Evolutionary conservation across 1,284 basidiomycete genomes (phyloP).

Genomic region (Gomphus bonarii): DNA sequence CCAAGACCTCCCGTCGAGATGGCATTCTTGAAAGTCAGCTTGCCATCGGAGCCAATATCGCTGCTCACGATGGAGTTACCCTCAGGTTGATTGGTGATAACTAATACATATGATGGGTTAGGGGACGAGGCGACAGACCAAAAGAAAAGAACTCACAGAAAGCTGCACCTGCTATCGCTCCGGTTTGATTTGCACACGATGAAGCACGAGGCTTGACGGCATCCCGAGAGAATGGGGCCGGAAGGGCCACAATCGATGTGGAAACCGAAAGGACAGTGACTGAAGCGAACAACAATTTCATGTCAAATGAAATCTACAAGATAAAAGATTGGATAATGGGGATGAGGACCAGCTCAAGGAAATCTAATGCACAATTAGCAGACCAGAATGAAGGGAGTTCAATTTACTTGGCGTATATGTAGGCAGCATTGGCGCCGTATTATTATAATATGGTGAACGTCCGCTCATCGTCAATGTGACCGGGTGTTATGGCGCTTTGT

Average conservation of each 20-base stretch:
- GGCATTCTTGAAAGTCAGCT: constrained; percentile 16
- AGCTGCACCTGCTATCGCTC: not conserved
- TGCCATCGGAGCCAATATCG: constrained; percentile 21
- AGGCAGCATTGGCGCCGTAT: not conserved
- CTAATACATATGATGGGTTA: constrained; percentile 13
- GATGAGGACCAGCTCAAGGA: not conserved
- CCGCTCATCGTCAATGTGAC: not conserved
- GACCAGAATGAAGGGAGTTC: too few relatives aligned
- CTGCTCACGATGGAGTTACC: constrained; percentile 25
- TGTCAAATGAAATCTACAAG: not conserved
- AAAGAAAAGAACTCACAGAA: not conserved
- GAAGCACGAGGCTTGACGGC: not conserved
- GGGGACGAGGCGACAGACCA: not conserved
- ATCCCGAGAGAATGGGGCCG: not conserved
- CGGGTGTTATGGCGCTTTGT: too few relatives aligned
- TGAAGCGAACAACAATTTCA: not conserved
- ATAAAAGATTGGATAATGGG: not conserved
- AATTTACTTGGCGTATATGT: too few relatives aligned
- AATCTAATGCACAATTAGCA: too few relatives aligned
- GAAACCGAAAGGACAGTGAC: not conserved
- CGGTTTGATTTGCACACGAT: not conserved
- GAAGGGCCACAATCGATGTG: not conserved
- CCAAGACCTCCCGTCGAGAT: constrained; percentile 9
- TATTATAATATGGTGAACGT: not conserved
- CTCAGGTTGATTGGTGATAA: constrained; percentile 26